Conservation (phyloP, 164 flowering plant genomes). For the Vitis vinifera region DNA sequence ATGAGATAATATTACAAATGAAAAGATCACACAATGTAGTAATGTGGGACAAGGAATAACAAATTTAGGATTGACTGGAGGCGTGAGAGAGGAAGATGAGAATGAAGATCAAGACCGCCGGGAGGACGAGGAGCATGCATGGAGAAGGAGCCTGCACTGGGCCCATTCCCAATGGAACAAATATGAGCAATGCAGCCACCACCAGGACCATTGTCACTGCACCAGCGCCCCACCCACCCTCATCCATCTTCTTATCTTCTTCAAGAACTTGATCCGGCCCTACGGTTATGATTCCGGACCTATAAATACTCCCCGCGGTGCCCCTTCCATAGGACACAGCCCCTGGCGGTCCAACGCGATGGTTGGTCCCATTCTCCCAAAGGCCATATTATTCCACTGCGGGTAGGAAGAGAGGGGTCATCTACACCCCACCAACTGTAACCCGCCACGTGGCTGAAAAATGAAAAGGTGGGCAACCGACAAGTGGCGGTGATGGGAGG, state of each 20-base stretch:
- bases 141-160: conserved; percentile 25
- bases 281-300: too few relatives aligned
- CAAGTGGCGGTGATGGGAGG: too few relatives aligned
- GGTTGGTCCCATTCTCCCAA: too few relatives aligned
- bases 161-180: conserved; percentile 27
- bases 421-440: too few relatives aligned
- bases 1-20: neutral
- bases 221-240: conserved; percentile 16
- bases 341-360: too few relatives aligned
- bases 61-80: conserved; percentile 3
- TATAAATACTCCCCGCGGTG: too few relatives aligned
- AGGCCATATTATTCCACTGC: too few relatives aligned
- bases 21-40: neutral
- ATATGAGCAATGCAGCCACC: conserved; percentile 19
- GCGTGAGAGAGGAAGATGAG: conserved; percentile 14
- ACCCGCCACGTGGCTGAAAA: too few relatives aligned
- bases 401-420: too few relatives aligned
- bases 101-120: conserved; percentile 20
- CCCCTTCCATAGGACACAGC: too few relatives aligned
- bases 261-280: neutral
- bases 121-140: conserved; percentile 10
- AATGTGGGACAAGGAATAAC: neutral
- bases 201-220: conserved; percentile 19
- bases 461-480: too few relatives aligned
- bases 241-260: neutral